Base-by-base conservation (phyloP, 164 flowering plant species). In the Cinnamomum micranthum region DNA sequence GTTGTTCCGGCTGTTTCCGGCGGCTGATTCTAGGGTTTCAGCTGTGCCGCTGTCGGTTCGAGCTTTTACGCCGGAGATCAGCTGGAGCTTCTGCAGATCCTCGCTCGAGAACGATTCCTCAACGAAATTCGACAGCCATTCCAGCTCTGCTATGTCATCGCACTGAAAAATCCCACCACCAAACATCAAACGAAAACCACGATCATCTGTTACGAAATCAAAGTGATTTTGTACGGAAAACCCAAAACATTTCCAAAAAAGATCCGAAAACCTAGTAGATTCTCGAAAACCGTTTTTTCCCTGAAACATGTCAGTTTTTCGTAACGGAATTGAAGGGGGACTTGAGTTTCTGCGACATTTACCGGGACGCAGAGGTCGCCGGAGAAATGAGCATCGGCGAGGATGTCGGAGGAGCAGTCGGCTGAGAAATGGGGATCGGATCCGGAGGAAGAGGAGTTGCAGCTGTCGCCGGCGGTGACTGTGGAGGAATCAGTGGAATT, bases 321-420 rank as follows among this genome's bases (percentile, higher is more conserved):
- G 47, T 41, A 17, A 55, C n/a, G 60, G n/a, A 17, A 14, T 66
- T 15, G 47, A 5, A 12, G 41, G 35, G 9, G 19, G 31, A 25
- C 50, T 75, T 31, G 35, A 31, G 35, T 31, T 31, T 31, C 35
- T 31, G 35, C 35, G 35, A 31, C 6, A 31, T 31, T 82, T 83
- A 92, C 98, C 93, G 96, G 97, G 80, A 94, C 92, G 77, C 90
- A 91, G 73, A 94, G 91, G 60, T 90, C 98, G 72, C 86, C 88
- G 75, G 95, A 83, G 85, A 89, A 86, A 2, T 86, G 88, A 72
- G 82, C 75, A 28, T 84, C 91, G n/a, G 82, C 73, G 65, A 83
- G 77, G 75, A 76, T 81, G 25, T 81, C 84, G 74, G 78, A 72
- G 70, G 72, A 70, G n/a, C 74, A 10, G 70, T 80, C 80, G 9